A percentile compares a stretch with the other conserved stretches of the same genome.
These are phyloP conservation scores for Poronia punctata DNA, from an alignment of 495 filamentous ascomycete genomes.

Conservation along the genomic window DNA sequence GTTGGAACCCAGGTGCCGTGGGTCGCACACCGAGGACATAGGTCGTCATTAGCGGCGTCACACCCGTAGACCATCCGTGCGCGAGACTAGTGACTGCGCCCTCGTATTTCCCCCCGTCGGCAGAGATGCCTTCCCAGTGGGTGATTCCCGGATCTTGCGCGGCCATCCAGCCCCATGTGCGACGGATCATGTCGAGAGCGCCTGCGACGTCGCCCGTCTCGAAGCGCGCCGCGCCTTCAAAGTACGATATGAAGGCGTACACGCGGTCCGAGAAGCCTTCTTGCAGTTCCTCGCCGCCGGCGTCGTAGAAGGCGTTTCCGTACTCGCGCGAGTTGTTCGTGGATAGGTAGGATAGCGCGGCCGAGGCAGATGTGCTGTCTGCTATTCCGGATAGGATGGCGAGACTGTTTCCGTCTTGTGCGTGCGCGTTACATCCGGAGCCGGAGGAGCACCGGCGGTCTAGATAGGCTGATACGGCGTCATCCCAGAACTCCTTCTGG, in stretches of 20 bases:
- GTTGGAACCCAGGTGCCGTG: slow-evolving; percentile 28
- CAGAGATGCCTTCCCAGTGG: slow-evolving; percentile 33
- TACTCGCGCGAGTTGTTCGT: slow-evolving; percentile 25
- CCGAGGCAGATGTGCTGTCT: slow-evolving; percentile 21
- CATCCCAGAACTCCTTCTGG: slow-evolving; percentile 28
- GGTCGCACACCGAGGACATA: slow-evolving; percentile 38
- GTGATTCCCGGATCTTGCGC: slow-evolving; percentile 37
- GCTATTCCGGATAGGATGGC: slow-evolving; percentile 32
- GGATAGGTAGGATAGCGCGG: slow-evolving; percentile 29
- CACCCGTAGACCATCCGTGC: slow-evolving; percentile 37
- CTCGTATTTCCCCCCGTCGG: slow-evolving; percentile 30
- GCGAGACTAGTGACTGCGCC: slow-evolving; percentile 30
- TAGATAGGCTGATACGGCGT: slow-evolving; percentile 31
- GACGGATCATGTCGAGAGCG: slow-evolving; percentile 34
- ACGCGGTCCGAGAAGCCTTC: slow-evolving; percentile 33
- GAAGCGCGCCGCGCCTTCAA: slow-evolving; percentile 41
- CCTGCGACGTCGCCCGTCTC: slow-evolving; percentile 20
- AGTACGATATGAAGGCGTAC: slow-evolving; percentile 47
- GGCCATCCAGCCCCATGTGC: slow-evolving; percentile 42
- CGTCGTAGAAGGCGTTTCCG: slow-evolving; percentile 43
- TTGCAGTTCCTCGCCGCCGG: slow-evolving; percentile 22
- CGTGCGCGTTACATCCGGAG: slow-evolving; percentile 28
- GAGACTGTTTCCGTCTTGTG: slow-evolving; percentile 42
- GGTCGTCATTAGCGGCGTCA: slow-evolving; percentile 31
- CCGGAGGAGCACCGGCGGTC: slow-evolving; percentile 22